Evolutionary conservation across 345 rosid species (phyloP).

Genomic region (Dipteronia sinensis): DNA sequence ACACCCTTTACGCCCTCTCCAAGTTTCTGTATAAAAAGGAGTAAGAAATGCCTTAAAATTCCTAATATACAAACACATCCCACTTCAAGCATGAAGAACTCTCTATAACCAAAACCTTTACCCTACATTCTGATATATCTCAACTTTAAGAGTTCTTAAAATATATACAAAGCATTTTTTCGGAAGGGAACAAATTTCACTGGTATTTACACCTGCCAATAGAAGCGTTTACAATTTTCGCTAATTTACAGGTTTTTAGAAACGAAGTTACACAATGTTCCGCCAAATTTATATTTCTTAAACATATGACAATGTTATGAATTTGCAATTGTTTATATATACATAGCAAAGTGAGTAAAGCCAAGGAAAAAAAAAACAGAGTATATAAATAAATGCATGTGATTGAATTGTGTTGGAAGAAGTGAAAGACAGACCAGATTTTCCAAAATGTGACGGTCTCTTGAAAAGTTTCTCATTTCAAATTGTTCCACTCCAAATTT

Average conservation of each 20-base stretch:
- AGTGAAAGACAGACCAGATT: slow-evolving; percentile 65
- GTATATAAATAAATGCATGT: no score
- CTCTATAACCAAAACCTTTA: slow-evolving; percentile 4
- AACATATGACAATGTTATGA: neutral
- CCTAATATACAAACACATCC: neutral
- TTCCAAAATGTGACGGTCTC: slow-evolving; percentile 73
- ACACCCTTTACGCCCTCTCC: slow-evolving; percentile 98
- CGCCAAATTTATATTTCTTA: neutral
- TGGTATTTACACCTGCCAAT: neutral
- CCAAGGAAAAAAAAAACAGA: neutral
- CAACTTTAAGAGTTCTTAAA: neutral
- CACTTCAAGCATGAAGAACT: neutral
- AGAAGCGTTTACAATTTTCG: neutral
- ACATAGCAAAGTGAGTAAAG: neutral
- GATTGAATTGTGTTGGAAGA: neutral
- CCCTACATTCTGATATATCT: slow-evolving; percentile 6
- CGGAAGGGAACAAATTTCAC: neutral
- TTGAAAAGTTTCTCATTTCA: slow-evolving; percentile 92
- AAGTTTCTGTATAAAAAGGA: slow-evolving; percentile 61
- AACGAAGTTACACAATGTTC: neutral
- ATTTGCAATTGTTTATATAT: neutral
- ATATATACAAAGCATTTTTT: neutral
- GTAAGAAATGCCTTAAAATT: neutral
- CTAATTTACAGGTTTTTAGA: neutral
- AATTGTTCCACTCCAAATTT: slow-evolving; percentile 93